phyloP scores from a whole-genome alignment of 306 rosid species.

The Gastrolobium villosum region DNA sequence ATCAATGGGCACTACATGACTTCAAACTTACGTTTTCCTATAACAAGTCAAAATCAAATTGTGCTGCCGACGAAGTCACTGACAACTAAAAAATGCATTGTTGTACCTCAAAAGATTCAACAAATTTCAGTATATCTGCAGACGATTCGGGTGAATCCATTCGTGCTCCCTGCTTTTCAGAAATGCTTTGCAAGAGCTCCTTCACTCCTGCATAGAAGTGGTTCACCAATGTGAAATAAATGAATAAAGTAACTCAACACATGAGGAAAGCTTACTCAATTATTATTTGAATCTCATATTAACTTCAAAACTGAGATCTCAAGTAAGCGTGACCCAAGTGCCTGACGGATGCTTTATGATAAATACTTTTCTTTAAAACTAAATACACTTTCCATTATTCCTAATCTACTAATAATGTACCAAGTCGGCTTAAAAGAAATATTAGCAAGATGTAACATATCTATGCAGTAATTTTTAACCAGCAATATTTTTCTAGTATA shows the following conservation, averaged over 20 bases:
- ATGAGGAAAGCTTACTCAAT: slow-evolving; percentile 26
- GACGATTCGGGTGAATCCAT: slow-evolving; percentile 88
- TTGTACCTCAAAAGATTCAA: slow-evolving; percentile 82
- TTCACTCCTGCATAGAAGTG: slow-evolving; percentile 75
- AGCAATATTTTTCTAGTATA: slow-evolving; percentile 10
- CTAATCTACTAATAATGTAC: slow-evolving; percentile 16
- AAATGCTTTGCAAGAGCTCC: slow-evolving; percentile 83
- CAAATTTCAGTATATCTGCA: slow-evolving; percentile 78
- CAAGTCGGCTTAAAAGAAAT: slow-evolving; percentile 14
- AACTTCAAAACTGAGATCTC: slow-evolving; percentile 24
- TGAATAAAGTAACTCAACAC: slow-evolving; percentile 21
- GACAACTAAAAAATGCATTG: slow-evolving; percentile 43
- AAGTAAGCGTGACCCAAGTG: slow-evolving; percentile 12
- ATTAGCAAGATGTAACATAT: slow-evolving; percentile 22
- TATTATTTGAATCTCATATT: slow-evolving; percentile 29
- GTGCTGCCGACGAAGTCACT: slow-evolving; percentile 35
- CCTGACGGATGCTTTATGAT: slow-evolving; percentile 28
- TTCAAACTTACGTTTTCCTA: neutral
- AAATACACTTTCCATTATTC: slow-evolving; percentile 3
- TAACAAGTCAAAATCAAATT: slow-evolving; percentile 36
- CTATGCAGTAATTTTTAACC: slow-evolving; percentile 12
- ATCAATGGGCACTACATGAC: slow-evolving; percentile 18
- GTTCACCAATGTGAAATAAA: slow-evolving; percentile 40
- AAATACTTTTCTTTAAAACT: slow-evolving; percentile 18
- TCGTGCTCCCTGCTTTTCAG: slow-evolving; percentile 89